Evolutionary conservation across 1,284 basidiomycete species (phyloP).

Genomic region (Cutaneotrichosporon sp.): DNA sequence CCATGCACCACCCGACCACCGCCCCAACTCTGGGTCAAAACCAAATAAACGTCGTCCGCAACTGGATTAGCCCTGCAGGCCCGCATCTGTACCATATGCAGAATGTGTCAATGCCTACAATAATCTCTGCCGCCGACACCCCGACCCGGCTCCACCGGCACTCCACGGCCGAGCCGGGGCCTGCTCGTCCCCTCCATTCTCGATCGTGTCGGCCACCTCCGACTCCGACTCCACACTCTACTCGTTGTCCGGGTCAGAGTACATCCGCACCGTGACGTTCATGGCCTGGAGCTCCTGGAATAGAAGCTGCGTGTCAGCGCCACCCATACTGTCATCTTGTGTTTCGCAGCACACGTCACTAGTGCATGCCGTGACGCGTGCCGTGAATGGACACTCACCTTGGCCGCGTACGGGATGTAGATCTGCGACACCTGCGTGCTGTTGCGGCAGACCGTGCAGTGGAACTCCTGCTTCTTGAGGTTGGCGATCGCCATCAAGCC

Average conservation of each 20-base stretch:
- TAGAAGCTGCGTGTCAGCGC: slow-evolving; percentile 24
- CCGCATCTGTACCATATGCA: slow-evolving; percentile 3
- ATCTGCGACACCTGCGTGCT: slow-evolving; percentile 90
- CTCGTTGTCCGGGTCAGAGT: slow-evolving; percentile 22
- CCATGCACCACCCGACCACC: not conserved
- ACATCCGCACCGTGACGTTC: slow-evolving; percentile 37
- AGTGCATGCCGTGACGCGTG: too few relatives aligned
- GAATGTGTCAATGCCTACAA: slow-evolving; percentile 11
- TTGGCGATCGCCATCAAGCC: slow-evolving; percentile 94
- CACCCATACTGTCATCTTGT: not conserved
- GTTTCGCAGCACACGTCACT: not conserved
- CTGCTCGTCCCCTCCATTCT: not conserved
- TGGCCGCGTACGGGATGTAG: slow-evolving; percentile 85
- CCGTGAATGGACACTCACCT: slow-evolving; percentile 22
- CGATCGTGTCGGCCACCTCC: not conserved
- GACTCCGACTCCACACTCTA: not conserved
- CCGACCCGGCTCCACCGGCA: not conserved
- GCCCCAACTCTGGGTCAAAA: too few relatives aligned
- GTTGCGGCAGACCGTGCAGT: slow-evolving; percentile 78
- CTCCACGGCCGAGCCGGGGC: slow-evolving; percentile 2
- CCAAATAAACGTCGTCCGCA: too few relatives aligned
- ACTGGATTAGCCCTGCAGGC: not conserved
- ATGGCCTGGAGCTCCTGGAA: slow-evolving; percentile 38
- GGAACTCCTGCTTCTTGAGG: slow-evolving; percentile 62
- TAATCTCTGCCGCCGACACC: not conserved